Evolutionary conservation across 345 rosid species (phyloP).

Genomic region (Eucalyptus virginea): DNA sequence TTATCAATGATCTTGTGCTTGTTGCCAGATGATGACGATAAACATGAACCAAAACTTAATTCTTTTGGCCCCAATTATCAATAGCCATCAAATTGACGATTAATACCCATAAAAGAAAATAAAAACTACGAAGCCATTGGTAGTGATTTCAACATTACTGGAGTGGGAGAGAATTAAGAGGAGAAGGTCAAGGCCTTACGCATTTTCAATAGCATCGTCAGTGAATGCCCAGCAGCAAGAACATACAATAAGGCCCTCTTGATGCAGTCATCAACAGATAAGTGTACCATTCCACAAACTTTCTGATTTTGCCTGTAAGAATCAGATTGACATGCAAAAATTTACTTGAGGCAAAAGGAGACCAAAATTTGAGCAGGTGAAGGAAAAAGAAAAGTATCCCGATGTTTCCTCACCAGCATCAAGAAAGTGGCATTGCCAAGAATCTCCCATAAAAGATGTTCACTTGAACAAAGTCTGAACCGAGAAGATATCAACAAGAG

Average conservation of each 20-base stretch:
- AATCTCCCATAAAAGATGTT: not conserved
- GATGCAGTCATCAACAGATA: not conserved
- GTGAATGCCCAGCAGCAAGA: not conserved
- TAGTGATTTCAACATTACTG: not conserved
- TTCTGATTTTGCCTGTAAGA: fast-evolving
- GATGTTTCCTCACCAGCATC: not conserved
- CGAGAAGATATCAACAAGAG: too few relatives aligned
- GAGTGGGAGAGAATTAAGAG: not conserved
- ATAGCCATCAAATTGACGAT: not conserved
- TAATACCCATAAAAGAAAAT: too few relatives aligned
- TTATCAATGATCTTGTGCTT: not conserved
- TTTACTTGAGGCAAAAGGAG: not conserved
- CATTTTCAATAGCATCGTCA: not conserved
- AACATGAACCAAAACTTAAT: fast-evolving
- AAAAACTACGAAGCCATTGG: fast-evolving
- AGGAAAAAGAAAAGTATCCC: not conserved
- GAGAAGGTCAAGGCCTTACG: not conserved
- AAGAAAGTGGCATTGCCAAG: not conserved
- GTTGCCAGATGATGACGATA: not conserved
- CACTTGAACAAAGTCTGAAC: not conserved
- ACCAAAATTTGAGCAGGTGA: not conserved
- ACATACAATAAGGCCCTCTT: not conserved
- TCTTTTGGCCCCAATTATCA: not conserved
- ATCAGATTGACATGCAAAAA: not conserved
- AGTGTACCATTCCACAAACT: not conserved